Conservation (phyloP, 345 rosid species). For the Ailanthus altissimus region DNA sequence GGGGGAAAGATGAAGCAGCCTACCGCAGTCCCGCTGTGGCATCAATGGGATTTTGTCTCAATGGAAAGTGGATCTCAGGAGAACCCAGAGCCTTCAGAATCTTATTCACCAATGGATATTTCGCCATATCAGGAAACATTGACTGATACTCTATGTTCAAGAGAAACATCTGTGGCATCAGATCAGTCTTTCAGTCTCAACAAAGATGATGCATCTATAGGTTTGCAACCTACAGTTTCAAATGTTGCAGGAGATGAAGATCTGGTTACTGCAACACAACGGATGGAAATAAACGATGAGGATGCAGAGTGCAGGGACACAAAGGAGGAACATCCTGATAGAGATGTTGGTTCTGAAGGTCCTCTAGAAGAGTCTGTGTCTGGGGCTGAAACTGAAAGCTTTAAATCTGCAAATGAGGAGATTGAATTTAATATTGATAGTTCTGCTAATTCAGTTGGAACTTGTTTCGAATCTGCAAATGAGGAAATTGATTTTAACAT, state of each 20-base stretch:
- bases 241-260: constrained; percentile 56
- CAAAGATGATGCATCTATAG: constrained; percentile 31
- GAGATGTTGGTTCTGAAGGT: constrained; percentile 40
- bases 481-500: constrained; percentile 68
- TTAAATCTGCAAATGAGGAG: constrained; percentile 81
- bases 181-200: constrained; percentile 52
- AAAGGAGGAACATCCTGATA: constrained; percentile 39
- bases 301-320: constrained; percentile 29
- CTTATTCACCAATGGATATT: constrained; percentile 85
- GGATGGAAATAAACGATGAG: constrained; percentile 62
- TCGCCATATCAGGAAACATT: constrained; percentile 66
- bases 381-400: constrained; percentile 88
- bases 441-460: constrained; percentile 51
- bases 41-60: constrained; percentile 55
- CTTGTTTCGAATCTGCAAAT: constrained; percentile 44
- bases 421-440: constrained; percentile 55
- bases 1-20: constrained; percentile 66
- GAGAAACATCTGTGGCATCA: constrained; percentile 63
- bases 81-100: constrained; percentile 54
- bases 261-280: constrained; percentile 55
- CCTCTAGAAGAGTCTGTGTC: constrained; percentile 53
- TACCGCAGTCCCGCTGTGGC: constrained; percentile 49
- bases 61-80: constrained; percentile 42
- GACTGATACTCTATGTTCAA: constrained; percentile 38
- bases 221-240: constrained; percentile 36